Evolutionary conservation across 108 stramenopile species (phyloP).

Genomic region (Nannochloropsis salina): DNA sequence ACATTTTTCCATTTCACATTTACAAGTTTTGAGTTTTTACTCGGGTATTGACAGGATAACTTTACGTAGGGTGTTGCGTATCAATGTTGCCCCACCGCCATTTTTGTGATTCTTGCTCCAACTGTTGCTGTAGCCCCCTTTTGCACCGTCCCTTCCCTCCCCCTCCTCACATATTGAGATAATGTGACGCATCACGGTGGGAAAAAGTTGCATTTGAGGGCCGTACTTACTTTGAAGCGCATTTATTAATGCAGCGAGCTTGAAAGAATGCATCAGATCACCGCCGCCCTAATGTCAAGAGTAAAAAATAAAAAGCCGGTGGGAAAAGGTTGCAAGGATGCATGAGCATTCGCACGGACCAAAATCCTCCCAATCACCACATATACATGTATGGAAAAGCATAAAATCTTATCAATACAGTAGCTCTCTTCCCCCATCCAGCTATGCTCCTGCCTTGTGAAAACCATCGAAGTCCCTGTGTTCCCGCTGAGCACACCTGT

Average conservation of each 20-base stretch:
- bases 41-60: neutral
- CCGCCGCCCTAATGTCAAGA: neutral
- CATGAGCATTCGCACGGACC: neutral
- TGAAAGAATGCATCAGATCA: neutral
- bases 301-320: neutral
- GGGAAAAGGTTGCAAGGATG: neutral
- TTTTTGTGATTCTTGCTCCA: neutral
- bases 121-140: neutral
- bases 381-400: no score
- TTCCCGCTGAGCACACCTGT: no score
- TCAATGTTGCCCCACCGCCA: neutral
- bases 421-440: neutral
- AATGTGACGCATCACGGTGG: neutral
- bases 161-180: conserved; percentile 15
- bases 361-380: no score
- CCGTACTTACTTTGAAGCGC: neutral
- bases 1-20: neutral
- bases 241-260: neutral
- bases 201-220: neutral
- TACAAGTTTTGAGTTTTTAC: neutral
- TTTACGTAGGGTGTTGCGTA: neutral
- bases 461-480: no score
- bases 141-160: conserved; percentile 9
- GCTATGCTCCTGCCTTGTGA: neutral
- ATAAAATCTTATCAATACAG: neutral